Conservation (phyloP, 176 grass and related monocot genomes). For the Oropetium thomaeum region DNA sequence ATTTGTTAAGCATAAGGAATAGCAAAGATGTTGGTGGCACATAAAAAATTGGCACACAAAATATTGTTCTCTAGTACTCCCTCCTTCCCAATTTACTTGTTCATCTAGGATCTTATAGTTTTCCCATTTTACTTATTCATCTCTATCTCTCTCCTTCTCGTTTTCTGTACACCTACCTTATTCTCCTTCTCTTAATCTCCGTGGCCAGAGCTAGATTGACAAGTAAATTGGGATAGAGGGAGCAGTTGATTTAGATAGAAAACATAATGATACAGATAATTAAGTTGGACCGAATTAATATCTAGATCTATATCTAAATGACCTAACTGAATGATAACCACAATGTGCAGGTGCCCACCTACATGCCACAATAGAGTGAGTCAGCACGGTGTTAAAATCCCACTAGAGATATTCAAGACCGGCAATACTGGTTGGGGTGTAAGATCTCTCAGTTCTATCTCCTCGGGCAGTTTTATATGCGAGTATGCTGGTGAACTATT, state of each 20-base stretch:
- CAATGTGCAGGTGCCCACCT: constrained; percentile 49
- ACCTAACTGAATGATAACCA: too few relatives aligned
- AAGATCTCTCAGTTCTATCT: constrained; percentile 64
- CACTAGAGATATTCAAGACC: constrained; percentile 72
- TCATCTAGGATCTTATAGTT: too few relatives aligned
- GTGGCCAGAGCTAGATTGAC: too few relatives aligned
- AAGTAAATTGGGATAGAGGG: too few relatives aligned
- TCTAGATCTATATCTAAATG: not conserved
- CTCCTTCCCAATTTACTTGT: too few relatives aligned
- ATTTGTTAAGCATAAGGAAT: not conserved
- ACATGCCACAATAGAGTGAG: constrained; percentile 78
- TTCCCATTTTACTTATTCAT: too few relatives aligned
- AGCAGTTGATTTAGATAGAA: not conserved
- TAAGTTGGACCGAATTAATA: not conserved
- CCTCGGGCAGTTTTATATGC: constrained; percentile 74
- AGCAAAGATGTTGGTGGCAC: not conserved
- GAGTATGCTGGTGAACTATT: constrained; percentile 71
- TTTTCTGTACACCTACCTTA: too few relatives aligned
- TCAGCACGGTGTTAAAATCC: constrained; percentile 67
- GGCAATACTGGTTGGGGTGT: constrained; percentile 61
- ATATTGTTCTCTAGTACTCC: not conserved
- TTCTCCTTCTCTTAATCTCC: too few relatives aligned
- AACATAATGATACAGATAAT: not conserved
- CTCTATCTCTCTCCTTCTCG: too few relatives aligned
- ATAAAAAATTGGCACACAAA: not conserved